Base-by-base conservation (phyloP, 805 yeast genomes). In the Metschnikowia lunata region DNA sequence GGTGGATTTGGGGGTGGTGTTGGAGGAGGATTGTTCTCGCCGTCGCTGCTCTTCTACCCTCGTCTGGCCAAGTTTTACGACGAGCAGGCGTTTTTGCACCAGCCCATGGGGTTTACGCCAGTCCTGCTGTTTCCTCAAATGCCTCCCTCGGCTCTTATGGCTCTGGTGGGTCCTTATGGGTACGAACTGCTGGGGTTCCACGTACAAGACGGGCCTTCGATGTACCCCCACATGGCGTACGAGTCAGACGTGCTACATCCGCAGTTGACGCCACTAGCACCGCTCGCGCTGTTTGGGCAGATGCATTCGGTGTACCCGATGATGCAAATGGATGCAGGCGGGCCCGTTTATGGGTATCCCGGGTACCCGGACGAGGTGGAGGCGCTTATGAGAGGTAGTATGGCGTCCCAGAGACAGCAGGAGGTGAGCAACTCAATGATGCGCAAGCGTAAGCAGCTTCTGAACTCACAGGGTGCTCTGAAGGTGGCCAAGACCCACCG, bases 381-480 rank as follows among this genome's bases (percentile, higher is more conserved):
- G 30, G 34, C 37, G 30, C 38, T 37, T 14, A 29, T 37, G 37
- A 37, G 49, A 9, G 30, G 36, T 30, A 45, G 37, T 14, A 34
- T 36, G 15, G 49, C 63, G 12, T 61, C 66, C 12, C 54, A 51
- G 11, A 51, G 70, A 13, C 71, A 64, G 42, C 69, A 63, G 40
- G 60, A 62, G 11, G 58, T 59, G 13, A 62, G 65, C 42, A 60
- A 64, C 9, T 52, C 58, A 29, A 63, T 64, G 68, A 62, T 62
- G 67, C 54, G 56, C 45, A 65, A 64, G 47, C 56, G 63, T 42
- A 54, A 58, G 13, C 65, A 60, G 46, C 49, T 64, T 52, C 55
- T 46, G 37, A 18, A 13, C 39, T 12, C n/a, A 30, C 28, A 31
- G 10, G 12, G 27, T 6, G 31, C 11, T 29, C 31, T 29, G 31